Evolutionary conservation across 345 rosid species (phyloP).

Genomic region (Xanthoceras sorbifolium): DNA sequence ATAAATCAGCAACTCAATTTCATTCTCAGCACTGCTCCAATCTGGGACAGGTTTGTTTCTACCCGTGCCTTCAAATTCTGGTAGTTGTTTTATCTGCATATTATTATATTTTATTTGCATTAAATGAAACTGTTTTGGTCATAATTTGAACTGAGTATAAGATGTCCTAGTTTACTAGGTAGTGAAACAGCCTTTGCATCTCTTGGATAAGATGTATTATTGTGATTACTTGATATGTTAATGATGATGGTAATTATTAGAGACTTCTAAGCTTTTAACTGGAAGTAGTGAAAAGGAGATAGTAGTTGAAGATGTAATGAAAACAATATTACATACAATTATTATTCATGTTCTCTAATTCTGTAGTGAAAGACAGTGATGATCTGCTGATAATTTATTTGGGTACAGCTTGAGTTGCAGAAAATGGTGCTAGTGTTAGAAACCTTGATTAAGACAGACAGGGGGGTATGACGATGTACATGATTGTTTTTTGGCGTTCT

Average conservation of each 20-base stretch:
- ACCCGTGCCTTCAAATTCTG: background rate
- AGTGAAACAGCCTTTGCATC: background rate
- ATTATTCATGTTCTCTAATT: background rate
- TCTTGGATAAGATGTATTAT: background rate
- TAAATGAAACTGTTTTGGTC: background rate
- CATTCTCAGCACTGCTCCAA: constrained; percentile 78
- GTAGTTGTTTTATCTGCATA: background rate
- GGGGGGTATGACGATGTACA: background rate
- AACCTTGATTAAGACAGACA: background rate
- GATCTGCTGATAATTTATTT: background rate
- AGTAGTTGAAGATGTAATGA: background rate
- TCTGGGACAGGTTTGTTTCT: constrained; percentile 85
- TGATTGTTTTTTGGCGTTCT: background rate
- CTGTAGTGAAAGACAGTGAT: too few species aligned
- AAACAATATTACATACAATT: background rate
- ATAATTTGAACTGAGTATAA: background rate
- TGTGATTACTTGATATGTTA: background rate
- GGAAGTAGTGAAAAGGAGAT: background rate
- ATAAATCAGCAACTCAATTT: constrained; percentile 67
- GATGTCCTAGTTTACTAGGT: background rate
- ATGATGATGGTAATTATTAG: background rate
- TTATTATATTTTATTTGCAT: background rate
- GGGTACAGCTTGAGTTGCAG: background rate
- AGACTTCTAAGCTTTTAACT: background rate
- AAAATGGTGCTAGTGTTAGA: background rate